Conservation (phyloP, 139 green algal species). For the Closterium sp. region DNA sequence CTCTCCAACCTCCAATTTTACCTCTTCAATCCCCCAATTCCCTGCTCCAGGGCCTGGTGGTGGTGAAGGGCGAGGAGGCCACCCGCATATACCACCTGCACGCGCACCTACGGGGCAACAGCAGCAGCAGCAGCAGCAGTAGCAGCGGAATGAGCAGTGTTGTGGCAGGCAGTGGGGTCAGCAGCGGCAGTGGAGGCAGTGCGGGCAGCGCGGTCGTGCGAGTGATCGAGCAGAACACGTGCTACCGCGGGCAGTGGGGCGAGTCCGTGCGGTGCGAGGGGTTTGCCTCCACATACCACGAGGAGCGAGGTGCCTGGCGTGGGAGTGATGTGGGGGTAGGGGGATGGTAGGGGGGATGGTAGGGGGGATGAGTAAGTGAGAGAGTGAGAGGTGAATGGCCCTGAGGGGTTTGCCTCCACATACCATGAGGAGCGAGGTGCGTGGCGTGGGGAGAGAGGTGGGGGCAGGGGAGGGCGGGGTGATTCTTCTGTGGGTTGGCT, state of each 20-base stretch:
- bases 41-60: slow-evolving; percentile 16
- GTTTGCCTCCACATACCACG: not conserved
- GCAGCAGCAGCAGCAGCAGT: slow-evolving; percentile 6
- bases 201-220: not conserved
- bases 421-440: no score
- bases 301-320: slow-evolving; percentile 33
- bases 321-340: no score
- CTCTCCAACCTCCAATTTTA: no score
- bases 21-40: not conserved
- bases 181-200: not conserved
- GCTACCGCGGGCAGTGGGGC: slow-evolving; percentile 36
- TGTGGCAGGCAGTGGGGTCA: not conserved
- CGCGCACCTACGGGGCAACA: slow-evolving; percentile 27
- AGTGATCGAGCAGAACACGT: slow-evolving; percentile 46
- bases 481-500: not conserved
- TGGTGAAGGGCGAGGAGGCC: slow-evolving; percentile 37
- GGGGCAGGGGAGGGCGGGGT: no score
- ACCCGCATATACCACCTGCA: slow-evolving; percentile 43
- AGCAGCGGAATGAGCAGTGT: not conserved
- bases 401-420: no score
- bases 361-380: no score
- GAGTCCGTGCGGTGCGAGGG: slow-evolving; percentile 24
- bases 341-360: no score
- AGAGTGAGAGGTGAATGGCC: no score
- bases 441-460: no score